Evolutionary conservation across 306 rosid species (phyloP).

Genomic region (Sphenostylis stenocarpa): DNA sequence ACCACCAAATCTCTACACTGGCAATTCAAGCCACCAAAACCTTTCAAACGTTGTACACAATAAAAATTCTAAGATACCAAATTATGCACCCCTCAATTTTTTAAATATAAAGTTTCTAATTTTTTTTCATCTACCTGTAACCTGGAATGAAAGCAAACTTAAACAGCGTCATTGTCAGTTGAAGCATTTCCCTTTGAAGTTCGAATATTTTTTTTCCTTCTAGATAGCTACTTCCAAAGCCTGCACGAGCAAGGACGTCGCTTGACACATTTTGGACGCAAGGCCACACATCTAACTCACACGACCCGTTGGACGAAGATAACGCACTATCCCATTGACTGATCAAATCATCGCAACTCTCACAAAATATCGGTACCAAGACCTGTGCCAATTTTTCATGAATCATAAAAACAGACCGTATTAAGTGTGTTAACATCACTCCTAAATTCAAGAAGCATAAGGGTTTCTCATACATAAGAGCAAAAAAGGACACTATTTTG

Average conservation of each 20-base stretch:
- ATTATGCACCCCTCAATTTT: too few species aligned
- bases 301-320: slow-evolving; percentile 33
- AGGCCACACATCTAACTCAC: slow-evolving; percentile 45
- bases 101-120: too few species aligned
- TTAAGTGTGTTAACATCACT: background rate
- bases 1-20: too few species aligned
- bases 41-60: too few species aligned
- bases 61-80: too few species aligned
- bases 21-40: too few species aligned
- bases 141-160: slow-evolving; percentile 47
- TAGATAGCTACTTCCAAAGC: slow-evolving; percentile 44
- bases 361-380: slow-evolving; percentile 40
- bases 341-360: slow-evolving; percentile 35
- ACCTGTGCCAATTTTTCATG: slow-evolving; percentile 13
- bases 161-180: slow-evolving; percentile 44
- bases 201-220: slow-evolving; percentile 38
- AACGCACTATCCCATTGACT: slow-evolving; percentile 27
- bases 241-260: slow-evolving; percentile 47
- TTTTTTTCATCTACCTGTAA: too few species aligned
- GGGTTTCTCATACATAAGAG: background rate
- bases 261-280: slow-evolving; percentile 44
- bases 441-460: background rate
- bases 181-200: slow-evolving; percentile 43
- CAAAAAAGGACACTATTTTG: too few species aligned
- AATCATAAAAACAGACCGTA: background rate